Evolutionary conservation across 768 basidiomycete genomes (phyloP), one percentile per base, ranked within the genome.

Genomic region (Trametes maxima): DNA sequence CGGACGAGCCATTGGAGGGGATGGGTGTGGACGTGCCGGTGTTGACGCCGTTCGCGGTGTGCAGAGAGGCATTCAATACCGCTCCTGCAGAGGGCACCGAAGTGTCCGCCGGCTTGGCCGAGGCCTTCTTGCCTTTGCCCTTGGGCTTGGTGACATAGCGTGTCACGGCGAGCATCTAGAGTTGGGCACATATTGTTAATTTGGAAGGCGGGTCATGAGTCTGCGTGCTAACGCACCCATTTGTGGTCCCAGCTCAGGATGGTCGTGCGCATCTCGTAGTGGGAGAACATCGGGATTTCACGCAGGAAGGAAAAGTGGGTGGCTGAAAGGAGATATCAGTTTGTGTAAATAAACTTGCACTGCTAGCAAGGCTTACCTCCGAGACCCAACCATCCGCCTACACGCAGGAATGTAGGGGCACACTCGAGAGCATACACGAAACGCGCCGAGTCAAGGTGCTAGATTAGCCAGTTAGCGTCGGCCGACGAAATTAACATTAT

Each of bases 201-300:
- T 36, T 33, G 17, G 1, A 8, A 17, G 42, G 45, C 12, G 10
- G 8, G 21, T 19, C 19, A 21, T 10, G 11, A 10, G 48, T 42
- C 52, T 42, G 2, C 25, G 1, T 8, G 25, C 44, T 2, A 42
- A 37, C 84, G 47, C 66, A 88, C 89, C 90, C 90, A 92, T 82
- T 92, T 92, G 36, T 85, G 74, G 54, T 90, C 89, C 90, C 90
- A 92, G 5, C 80, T 75, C 12, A 76, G 85, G 2, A 90, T 72
- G 22, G 70, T 77, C 12, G 82, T 68, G 42, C 85, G 77, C 11
- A 91, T 78, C 73, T 92, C 87, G 64, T 88, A 92, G 1, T 73
- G 71, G 10, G 79, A 68, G 7, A 89, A 72, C 54, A 87, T 83
- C 0, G 87, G 81, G 22, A 92, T 89, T 72, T 92, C 90, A 16